Percentiles rank a stretch among this genome's conserved stretches.
Evolutionary conservation across 257 asterid species (phyloP).

Genomic region (Parsonsia alboflavescens): DNA sequence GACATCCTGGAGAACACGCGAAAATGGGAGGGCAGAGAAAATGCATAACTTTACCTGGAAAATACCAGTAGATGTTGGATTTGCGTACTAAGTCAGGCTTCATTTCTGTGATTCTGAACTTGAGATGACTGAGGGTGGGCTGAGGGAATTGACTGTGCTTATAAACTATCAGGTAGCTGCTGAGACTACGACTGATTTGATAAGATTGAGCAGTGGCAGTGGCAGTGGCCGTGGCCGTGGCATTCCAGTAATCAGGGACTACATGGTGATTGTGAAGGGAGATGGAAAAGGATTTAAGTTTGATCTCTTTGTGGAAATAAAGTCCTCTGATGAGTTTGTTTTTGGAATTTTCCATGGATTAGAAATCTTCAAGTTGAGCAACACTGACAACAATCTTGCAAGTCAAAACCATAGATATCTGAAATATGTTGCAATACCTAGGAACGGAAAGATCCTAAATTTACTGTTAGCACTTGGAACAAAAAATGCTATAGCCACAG

Average conservation of each 20-base stretch:
- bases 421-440: neutral
- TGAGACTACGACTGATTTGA: slow-evolving; percentile 9
- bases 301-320: slow-evolving; percentile 15
- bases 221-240: slow-evolving; percentile 11
- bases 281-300: slow-evolving; percentile 5
- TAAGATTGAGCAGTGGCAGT: too few species aligned
- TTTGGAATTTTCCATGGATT: slow-evolving; percentile 18
- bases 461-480: neutral
- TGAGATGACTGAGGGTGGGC: neutral
- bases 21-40: neutral
- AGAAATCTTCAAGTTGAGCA: slow-evolving; percentile 26
- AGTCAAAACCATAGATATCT: neutral
- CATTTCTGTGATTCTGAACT: slow-evolving; percentile 2
- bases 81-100: slow-evolving; percentile 14
- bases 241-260: slow-evolving; percentile 18
- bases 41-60: slow-evolving; percentile 3
- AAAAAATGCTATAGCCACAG: slow-evolving; percentile 1
- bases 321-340: slow-evolving; percentile 8
- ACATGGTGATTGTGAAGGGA: slow-evolving; percentile 15
- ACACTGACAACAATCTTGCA: slow-evolving; percentile 16
- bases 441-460: neutral
- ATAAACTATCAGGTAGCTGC: slow-evolving; percentile 16
- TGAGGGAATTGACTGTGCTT: slow-evolving; percentile 6
- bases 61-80: slow-evolving; percentile 9
- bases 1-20: slow-evolving; percentile 6